phyloP scores from a whole-genome alignment of 2,329 filamentous ascomycete genomes.

The Spiromastix sp. region DNA sequence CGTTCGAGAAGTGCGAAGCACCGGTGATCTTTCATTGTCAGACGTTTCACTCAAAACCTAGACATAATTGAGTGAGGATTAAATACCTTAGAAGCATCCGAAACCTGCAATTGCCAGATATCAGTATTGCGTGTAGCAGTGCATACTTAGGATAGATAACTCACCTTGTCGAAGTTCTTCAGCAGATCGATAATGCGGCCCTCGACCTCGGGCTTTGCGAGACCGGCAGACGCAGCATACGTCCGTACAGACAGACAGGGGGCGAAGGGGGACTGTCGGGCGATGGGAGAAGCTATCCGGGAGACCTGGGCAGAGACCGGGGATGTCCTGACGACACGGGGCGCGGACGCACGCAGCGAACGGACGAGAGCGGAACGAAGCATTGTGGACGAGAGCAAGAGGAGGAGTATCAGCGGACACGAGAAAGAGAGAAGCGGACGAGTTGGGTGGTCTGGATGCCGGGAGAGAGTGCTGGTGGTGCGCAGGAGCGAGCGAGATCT shows the following conservation, averaged over 20 bases:
- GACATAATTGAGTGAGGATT: too few relatives aligned
- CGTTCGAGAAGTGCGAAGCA: conserved; percentile 86
- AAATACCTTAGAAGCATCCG: conserved; percentile 47
- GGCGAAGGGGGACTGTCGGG: conserved; percentile 49
- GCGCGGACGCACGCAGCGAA: conserved; percentile 51
- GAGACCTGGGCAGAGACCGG: conserved; percentile 49
- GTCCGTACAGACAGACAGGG: conserved; percentile 60
- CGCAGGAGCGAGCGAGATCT: not conserved
- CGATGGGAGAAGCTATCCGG: conserved; percentile 47
- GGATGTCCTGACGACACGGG: conserved; percentile 42
- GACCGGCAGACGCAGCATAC: conserved; percentile 74
- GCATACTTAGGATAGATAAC: conserved; percentile 16
- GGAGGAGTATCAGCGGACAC: conserved; percentile 8
- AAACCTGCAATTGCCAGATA: conserved; percentile 20
- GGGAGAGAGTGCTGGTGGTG: conserved; percentile 2
- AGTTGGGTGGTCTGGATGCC: not conserved
- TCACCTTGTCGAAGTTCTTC: conserved; percentile 94
- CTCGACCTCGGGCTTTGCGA: conserved; percentile 77
- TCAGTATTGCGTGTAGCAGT: conserved; percentile 11
- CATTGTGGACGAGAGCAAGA: conserved; percentile 48
- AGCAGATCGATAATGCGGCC: conserved; percentile 85
- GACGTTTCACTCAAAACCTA: conserved; percentile 6
- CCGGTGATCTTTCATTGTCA: conserved; percentile 58
- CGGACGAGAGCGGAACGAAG: conserved; percentile 80
- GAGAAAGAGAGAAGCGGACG: conserved; percentile 5